Evolutionary conservation across 2,329 filamentous ascomycete species (phyloP).

Genomic region (Fusarium aywerte): DNA sequence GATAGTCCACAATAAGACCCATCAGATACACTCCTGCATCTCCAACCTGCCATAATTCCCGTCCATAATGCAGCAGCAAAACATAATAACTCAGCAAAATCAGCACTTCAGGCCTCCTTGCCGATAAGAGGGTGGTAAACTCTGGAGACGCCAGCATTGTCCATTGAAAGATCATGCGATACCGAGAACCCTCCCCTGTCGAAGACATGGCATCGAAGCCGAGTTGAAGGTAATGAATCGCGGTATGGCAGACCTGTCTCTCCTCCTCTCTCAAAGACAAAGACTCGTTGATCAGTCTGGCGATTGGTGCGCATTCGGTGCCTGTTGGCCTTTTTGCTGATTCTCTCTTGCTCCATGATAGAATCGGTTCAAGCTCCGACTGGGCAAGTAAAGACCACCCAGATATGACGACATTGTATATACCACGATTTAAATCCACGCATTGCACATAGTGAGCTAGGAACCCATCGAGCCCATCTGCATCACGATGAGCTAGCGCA

Average conservation of each 20-base stretch:
- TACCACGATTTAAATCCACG: conserved; percentile 21
- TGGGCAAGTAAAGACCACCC: conserved; percentile 8
- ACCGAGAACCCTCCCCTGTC: neutral
- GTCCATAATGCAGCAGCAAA: conserved; percentile 17
- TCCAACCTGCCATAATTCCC: conserved; percentile 19
- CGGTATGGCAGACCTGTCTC: neutral
- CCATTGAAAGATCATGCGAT: conserved; percentile 34
- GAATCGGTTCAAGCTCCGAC: conserved; percentile 8
- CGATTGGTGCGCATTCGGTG: neutral
- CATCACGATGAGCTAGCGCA: neutral
- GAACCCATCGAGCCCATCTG: neutral
- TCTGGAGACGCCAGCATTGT: conserved; percentile 20
- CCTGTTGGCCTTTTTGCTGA: neutral
- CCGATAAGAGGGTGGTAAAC: neutral
- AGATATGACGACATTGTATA: conserved; percentile 1
- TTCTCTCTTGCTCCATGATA: conserved; percentile 11
- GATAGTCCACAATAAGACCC: conserved; percentile 7
- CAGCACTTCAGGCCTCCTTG: neutral
- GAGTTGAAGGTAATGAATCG: conserved; percentile 10
- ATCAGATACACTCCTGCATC: conserved; percentile 21
- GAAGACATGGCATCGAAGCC: conserved; percentile 19
- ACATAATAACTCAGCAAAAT: conserved; percentile 24
- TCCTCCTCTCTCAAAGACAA: rapidly evolving
- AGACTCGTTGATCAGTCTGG: neutral
- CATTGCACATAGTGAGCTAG: conserved; percentile 15